phyloP scores from a whole-genome alignment of 768 basidiomycete species.

The Suillus subaureus region DNA sequence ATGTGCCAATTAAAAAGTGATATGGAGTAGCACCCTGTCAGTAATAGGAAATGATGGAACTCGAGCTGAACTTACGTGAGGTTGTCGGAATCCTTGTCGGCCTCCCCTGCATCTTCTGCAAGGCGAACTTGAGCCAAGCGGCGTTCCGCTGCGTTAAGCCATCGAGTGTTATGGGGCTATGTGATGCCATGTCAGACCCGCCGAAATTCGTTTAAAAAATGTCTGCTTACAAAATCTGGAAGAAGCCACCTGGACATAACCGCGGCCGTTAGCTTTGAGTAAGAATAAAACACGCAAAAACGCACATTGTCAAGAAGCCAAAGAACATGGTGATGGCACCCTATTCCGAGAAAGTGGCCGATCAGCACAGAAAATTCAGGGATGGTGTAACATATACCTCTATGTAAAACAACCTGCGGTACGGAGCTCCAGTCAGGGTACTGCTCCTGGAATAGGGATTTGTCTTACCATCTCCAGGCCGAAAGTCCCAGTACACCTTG shows the following conservation, averaged over 20 bases:
- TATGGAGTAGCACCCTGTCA: not conserved
- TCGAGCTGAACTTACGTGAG: constrained; percentile 16
- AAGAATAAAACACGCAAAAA: not conserved
- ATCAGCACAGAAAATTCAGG: not conserved
- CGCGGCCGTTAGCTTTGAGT: not conserved
- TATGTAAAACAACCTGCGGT: constrained; percentile 65
- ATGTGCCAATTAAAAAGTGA: not conserved
- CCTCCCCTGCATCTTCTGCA: constrained; percentile 70
- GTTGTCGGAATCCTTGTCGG: constrained; percentile 48
- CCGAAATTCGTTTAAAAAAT: not conserved
- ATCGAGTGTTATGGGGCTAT: constrained; percentile 64
- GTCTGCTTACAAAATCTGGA: constrained; percentile 56
- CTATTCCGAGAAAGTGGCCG: constrained; percentile 30
- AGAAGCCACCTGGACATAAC: constrained; percentile 49
- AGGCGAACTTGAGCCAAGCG: constrained; percentile 68
- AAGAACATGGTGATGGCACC: constrained; percentile 65
- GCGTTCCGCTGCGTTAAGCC: constrained; percentile 53
- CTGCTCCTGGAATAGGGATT: not conserved
- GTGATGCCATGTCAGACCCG: not conserved
- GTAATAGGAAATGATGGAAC: not conserved
- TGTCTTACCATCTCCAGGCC: constrained; percentile 67
- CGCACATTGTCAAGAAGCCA: constrained; percentile 55
- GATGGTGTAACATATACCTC: constrained; percentile 43
- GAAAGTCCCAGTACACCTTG: constrained; percentile 65
- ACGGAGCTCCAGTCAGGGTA: not conserved